Evolutionary conservation across 2,329 filamentous ascomycete genomes (phyloP).

Genomic region (Colletotrichum sp.): DNA sequence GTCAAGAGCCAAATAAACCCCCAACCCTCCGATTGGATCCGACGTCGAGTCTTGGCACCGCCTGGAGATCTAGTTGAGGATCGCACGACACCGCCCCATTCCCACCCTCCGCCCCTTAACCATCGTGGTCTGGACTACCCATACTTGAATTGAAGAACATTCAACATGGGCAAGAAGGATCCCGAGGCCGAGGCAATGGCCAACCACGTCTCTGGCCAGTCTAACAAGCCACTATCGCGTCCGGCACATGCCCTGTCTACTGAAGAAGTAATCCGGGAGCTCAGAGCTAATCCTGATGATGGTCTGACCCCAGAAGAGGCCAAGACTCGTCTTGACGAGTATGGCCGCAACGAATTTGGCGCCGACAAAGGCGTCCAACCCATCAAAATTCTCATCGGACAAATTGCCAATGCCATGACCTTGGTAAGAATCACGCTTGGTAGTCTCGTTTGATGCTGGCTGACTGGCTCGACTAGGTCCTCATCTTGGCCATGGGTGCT

Average conservation of each 20-base stretch:
- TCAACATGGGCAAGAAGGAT: conserved; percentile 28
- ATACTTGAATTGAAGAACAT: background rate
- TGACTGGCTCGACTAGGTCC: conserved; percentile 38
- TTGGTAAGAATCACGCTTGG: conserved; percentile 47
- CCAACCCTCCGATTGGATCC: background rate
- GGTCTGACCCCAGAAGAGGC: conserved; percentile 63
- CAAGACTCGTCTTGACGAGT: conserved; percentile 56
- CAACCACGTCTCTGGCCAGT: conserved; percentile 44
- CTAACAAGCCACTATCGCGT: conserved; percentile 57
- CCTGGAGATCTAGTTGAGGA: background rate
- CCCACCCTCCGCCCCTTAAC: background rate
- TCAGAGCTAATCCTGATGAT: conserved; percentile 59
- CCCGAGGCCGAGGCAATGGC: conserved; percentile 23
- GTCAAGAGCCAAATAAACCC: background rate
- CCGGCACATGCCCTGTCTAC: conserved; percentile 68
- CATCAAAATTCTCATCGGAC: conserved; percentile 67
- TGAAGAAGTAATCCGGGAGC: conserved; percentile 57
- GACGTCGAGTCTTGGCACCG: background rate
- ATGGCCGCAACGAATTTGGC: conserved; percentile 69
- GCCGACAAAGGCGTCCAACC: conserved; percentile 64
- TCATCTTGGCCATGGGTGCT: conserved; percentile 63
- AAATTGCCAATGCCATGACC: conserved; percentile 74
- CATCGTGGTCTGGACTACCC: background rate
- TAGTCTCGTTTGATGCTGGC: background rate
- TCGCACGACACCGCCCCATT: background rate